Evolutionary conservation across 345 rosid genomes (phyloP), one percentile per base, ranked within the genome.

Genomic region (Dipteronia dyeriana): DNA sequence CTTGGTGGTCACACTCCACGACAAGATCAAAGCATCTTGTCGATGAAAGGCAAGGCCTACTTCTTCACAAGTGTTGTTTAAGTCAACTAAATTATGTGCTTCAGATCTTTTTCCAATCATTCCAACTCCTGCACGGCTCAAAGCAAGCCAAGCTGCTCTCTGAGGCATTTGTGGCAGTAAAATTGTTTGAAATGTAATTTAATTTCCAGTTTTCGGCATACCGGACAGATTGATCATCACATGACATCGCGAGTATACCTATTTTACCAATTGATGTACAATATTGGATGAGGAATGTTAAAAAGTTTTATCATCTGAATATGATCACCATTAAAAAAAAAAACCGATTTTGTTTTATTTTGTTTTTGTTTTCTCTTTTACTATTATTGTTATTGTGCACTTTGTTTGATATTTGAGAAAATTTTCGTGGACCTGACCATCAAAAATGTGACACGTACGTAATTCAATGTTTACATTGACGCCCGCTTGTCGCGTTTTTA

Each of bases 1-100:
- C 77, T 88, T 97, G 87, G 92, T 97, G 54, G 87, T 90, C 53
- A 89, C 87, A 68, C 92, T 97, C 70, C 97, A 92, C n/a, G 84
- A 88, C 81, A 94, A 94, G 85, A 87, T 94, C 25, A 83, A 92
- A 82, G 74, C 86, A 57, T 80, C 89, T 11, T 80, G 86, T 47
- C 66, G 84, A 80, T 77, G 31, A 34, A n/a, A n/a, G n/a, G n/a
- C n/a, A n/a, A 34, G 38, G 6, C 38, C 38, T 34, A 53, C n/a
- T 41, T 12, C 51, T 39, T 75, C 14, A 8, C 34, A 23, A 49
- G 38, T 20, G 64, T 45, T 39, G 61, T 41, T 41, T 7, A 41
- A 31, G 38, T 34, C 65, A 41, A 41, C 76, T 43, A 43, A 62
- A 69, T 78, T 68, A 66, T 78, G 39, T 49, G 65, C 59, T 81